Evolutionary conservation across 2,329 filamentous ascomycete genomes (phyloP), one percentile per base, ranked within the genome.

Genomic region (Helotiales sp.): DNA sequence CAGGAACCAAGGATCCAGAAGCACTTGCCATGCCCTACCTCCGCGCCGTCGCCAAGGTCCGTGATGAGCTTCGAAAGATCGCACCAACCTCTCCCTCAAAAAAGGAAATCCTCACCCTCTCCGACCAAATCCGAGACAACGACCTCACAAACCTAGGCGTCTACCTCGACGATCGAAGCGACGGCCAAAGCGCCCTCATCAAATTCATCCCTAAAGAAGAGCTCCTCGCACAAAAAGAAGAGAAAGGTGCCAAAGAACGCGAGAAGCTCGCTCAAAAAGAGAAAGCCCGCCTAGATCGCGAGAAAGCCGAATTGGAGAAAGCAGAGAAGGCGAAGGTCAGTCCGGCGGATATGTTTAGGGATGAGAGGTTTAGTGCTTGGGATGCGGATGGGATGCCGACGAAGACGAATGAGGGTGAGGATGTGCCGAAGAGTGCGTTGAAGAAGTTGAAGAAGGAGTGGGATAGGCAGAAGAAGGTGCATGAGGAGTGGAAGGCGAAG

Each of bases 361-460:
- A 87, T 59, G 84, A 85, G 57, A 79, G 81, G 70, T 97, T 89
- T 75, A 87, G 84, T 71, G 92, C 86, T 20, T 97, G 93, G 92
- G 93, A 97, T 76, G 89, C 85, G 6, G 90, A 95, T 65, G 94
- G 94, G 0, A 69, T 97, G 70, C 94, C 95, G 1, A 91, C 86
- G 0, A 92, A 89, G 80, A 87, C 93, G 77, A 89, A 87, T 69
- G 89, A 92, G 34, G 93, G 93, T 0, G 89, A 88, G 68, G 93
- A 96, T 72, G 84, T 97, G 43, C 86, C 92, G 4, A 97, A 97
- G 83, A 91, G 86, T 67, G 87, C 89, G 76, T 76, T 81, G 60
- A 97, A 97, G 85, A 94, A 93, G 82, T 79, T 97, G 73, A 89
- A 85, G 80, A 97, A 97, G 83, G 90, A 93, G 64, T 97, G 92